phyloP scores from a whole-genome alignment of 1,284 basidiomycete species.

The Ustilago xerochloae region DNA sequence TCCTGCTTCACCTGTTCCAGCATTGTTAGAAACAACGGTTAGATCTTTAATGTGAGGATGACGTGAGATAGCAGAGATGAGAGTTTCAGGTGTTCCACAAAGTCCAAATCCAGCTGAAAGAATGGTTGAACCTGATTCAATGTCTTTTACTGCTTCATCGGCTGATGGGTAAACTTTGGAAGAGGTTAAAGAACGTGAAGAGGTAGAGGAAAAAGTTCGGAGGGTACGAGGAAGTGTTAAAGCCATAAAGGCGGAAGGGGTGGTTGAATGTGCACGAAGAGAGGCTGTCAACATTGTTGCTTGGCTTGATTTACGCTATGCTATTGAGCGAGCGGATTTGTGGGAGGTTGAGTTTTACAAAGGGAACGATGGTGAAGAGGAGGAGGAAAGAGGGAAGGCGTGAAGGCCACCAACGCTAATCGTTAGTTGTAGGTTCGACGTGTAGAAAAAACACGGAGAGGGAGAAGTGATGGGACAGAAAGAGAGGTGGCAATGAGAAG shows the following conservation, averaged over 20 bases:
- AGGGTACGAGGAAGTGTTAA: constrained; percentile 19
- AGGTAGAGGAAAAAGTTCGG: constrained; percentile 25
- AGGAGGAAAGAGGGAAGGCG: neutral
- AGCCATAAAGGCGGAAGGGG: constrained; percentile 14
- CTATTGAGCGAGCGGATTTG: neutral
- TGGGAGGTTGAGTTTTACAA: too few relatives aligned
- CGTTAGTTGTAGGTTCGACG: too few relatives aligned
- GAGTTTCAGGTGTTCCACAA: constrained; percentile 66
- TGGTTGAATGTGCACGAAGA: constrained; percentile 15
- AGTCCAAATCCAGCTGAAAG: constrained; percentile 66
- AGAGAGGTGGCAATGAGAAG: too few relatives aligned
- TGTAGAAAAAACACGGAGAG: too few relatives aligned
- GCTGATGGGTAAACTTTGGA: constrained; percentile 55
- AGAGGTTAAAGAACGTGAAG: neutral
- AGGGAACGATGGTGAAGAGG: too few relatives aligned
- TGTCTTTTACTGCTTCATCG: constrained; percentile 64
- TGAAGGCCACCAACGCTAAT: neutral
- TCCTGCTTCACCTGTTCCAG: constrained; percentile 62
- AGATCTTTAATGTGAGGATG: constrained; percentile 56
- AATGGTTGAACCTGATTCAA: constrained; percentile 53
- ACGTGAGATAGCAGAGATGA: constrained; percentile 58
- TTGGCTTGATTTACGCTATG: neutral
- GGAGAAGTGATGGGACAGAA: too few relatives aligned
- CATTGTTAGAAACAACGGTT: constrained; percentile 65
- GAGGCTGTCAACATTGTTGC: constrained; percentile 25